Evolutionary conservation across 441 rosid species (phyloP).

Genomic region (Corymbia citriodora): DNA sequence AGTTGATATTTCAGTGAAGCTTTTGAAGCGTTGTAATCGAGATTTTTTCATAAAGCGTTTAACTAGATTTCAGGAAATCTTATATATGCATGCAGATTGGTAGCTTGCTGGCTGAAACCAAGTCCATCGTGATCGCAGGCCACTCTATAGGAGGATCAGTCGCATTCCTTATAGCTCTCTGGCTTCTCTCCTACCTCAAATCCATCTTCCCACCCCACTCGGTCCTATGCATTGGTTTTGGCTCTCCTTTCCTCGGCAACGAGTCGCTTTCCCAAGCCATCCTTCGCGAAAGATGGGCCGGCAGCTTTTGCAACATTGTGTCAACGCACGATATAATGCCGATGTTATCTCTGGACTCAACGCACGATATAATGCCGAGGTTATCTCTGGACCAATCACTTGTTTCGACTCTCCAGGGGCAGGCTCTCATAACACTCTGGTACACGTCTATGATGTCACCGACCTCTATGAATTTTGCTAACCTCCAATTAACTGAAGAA

Average conservation of each 20-base stretch:
- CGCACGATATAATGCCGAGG: too few relatives aligned
- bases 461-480: background rate
- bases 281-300: constrained; percentile 46
- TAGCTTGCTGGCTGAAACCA: constrained; percentile 18
- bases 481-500: constrained; percentile 6
- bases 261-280: constrained; percentile 47
- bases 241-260: constrained; percentile 75
- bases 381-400: constrained; percentile 26
- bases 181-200: constrained; percentile 52
- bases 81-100: constrained; percentile 21
- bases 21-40: background rate
- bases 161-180: constrained; percentile 60
- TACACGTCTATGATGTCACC: constrained; percentile 23
- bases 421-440: constrained; percentile 15
- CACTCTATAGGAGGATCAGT: constrained; percentile 65
- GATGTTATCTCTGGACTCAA: too few relatives aligned
- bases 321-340: constrained; percentile 58
- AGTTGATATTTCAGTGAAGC: background rate
- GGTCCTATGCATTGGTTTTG: constrained; percentile 70
- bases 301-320: constrained; percentile 58
- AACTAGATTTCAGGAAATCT: background rate
- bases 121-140: constrained; percentile 62
- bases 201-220: background rate
- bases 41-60: background rate
- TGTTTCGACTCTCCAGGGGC: constrained; percentile 10